These are phyloP conservation scores for Orbilia ellipsospora DNA, from an alignment of 2,329 filamentous ascomycete genomes.

Conservation along the genomic window DNA sequence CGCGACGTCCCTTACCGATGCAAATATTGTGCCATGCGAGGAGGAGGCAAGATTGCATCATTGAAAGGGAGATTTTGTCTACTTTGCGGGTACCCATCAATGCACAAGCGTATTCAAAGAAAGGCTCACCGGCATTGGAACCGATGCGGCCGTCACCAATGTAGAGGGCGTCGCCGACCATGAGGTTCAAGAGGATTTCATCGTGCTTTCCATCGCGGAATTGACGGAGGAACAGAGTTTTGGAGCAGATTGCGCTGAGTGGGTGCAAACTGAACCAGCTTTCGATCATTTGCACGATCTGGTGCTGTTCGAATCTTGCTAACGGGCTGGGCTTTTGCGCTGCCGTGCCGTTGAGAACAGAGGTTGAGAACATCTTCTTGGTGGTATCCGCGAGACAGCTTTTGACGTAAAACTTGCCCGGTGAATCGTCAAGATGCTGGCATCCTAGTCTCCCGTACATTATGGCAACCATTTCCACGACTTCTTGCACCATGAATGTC, in stretches of 20 bases:
- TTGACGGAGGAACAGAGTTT: slow-evolving; percentile 55
- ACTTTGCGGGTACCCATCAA: slow-evolving; percentile 44
- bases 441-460: slow-evolving; percentile 55
- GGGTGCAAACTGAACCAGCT: slow-evolving; percentile 55
- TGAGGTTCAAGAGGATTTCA: slow-evolving; percentile 53
- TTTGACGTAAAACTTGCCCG: slow-evolving; percentile 52
- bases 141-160: slow-evolving; percentile 52
- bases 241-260: slow-evolving; percentile 48
- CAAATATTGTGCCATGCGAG: slow-evolving; percentile 56
- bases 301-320: slow-evolving; percentile 46
- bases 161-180: slow-evolving; percentile 55
- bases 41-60: slow-evolving; percentile 50
- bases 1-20: slow-evolving; percentile 49
- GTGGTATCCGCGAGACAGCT: slow-evolving; percentile 45
- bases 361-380: slow-evolving; percentile 33
- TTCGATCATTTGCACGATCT: slow-evolving; percentile 55
- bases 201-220: slow-evolving; percentile 55
- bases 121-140: slow-evolving; percentile 44
- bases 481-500: slow-evolving; percentile 54
- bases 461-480: slow-evolving; percentile 54
- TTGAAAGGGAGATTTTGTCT: slow-evolving; percentile 47
- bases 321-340: slow-evolving; percentile 42
- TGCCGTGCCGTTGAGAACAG: slow-evolving; percentile 38
- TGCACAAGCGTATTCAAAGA: slow-evolving; percentile 55
- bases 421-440: slow-evolving; percentile 52